phyloP scores from a whole-genome alignment of 495 filamentous ascomycete species.

The Aspergillus taichungensis region DNA sequence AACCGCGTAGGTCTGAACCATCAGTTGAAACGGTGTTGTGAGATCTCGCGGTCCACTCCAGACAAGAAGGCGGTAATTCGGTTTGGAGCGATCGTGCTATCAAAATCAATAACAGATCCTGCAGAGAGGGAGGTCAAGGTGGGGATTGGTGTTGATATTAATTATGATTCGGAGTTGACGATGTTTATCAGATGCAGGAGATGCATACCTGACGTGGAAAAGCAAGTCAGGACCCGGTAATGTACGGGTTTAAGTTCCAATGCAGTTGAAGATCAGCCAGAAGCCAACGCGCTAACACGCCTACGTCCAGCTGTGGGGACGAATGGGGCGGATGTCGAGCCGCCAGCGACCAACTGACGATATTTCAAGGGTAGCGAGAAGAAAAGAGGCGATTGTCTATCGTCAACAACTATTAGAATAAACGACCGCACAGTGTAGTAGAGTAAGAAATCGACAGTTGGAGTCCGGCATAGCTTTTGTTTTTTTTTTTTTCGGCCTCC shows the following conservation, averaged over 20 bases:
- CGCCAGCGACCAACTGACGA: too few species aligned
- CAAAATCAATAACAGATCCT: too few species aligned
- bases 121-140: conserved; percentile 13
- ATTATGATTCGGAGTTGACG: conserved; percentile 5
- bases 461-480: too few species aligned
- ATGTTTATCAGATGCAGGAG: not conserved
- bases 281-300: conserved; percentile 5
- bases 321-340: not conserved
- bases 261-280: conserved; percentile 3
- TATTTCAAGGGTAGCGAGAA: too few species aligned
- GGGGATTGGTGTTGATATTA: conserved; percentile 9
- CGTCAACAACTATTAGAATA: too few species aligned
- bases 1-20: conserved; percentile 13
- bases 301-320: conserved; percentile 5
- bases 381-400: too few species aligned
- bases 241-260: conserved; percentile 3
- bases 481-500: too few species aligned
- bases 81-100: too few species aligned
- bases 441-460: too few species aligned
- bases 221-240: conserved; percentile 2
- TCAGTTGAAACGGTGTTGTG: not conserved
- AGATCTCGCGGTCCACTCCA: too few species aligned
- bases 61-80: too few species aligned
- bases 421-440: too few species aligned
- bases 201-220: conserved; percentile 5